These are phyloP conservation scores for Tylopilus balloui DNA, from an alignment of 768 basidiomycete genomes.

Conservation along the genomic window DNA sequence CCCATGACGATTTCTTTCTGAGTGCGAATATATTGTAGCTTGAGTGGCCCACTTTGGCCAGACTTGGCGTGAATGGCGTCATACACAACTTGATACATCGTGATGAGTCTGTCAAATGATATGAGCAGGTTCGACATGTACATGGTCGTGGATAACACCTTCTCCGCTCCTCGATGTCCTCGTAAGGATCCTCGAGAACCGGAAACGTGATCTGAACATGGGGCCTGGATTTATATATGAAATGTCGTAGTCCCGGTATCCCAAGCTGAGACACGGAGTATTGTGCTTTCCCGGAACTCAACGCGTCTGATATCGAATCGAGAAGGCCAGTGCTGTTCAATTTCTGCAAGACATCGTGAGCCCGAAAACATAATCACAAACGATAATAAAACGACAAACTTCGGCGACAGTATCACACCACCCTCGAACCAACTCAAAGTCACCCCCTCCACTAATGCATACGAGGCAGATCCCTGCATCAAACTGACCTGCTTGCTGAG, in stretches of 20 bases:
- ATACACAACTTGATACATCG: constrained; percentile 82
- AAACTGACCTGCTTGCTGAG: constrained; percentile 15
- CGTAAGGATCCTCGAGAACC: constrained; percentile 82
- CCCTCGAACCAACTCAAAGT: constrained; percentile 75
- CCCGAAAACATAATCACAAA: background rate
- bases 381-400: constrained; percentile 34
- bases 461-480: constrained; percentile 58
- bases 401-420: constrained; percentile 70
- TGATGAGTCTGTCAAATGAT: constrained; percentile 55
- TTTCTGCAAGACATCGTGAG: constrained; percentile 41
- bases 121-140: constrained; percentile 6
- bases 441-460: constrained; percentile 75
- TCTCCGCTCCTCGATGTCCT: constrained; percentile 50
- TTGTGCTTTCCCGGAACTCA: constrained; percentile 47
- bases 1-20: constrained; percentile 88
- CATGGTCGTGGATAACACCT: constrained; percentile 40
- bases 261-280: constrained; percentile 71
- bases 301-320: constrained; percentile 46
- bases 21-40: constrained; percentile 83
- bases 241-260: constrained; percentile 91
- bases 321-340: constrained; percentile 56
- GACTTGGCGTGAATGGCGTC: constrained; percentile 90
- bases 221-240: constrained; percentile 86
- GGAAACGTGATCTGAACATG: constrained; percentile 90
- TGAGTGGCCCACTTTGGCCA: constrained; percentile 72